phyloP scores from a whole-genome alignment of 352 stramenopile genomes.

The Globisporangium cystogenes region DNA sequence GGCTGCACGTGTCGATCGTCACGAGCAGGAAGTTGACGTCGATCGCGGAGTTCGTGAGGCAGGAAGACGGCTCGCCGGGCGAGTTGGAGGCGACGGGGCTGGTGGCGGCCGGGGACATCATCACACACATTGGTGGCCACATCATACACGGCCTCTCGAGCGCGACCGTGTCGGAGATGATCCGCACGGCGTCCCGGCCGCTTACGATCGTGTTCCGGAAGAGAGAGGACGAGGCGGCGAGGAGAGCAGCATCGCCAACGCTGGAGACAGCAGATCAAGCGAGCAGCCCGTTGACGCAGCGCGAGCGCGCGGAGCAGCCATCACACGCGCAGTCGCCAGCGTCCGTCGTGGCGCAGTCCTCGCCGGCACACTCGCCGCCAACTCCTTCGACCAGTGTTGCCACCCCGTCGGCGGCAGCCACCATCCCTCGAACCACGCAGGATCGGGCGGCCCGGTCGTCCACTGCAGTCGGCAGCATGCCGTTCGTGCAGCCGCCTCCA shows the following conservation, averaged over 20 bases:
- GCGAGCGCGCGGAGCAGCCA: too few relatives aligned
- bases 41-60: constrained; percentile 48
- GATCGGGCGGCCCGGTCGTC: background rate
- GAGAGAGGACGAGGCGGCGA: background rate
- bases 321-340: too few relatives aligned
- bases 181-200: constrained; percentile 32
- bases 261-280: background rate
- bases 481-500: background rate
- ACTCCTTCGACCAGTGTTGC: background rate
- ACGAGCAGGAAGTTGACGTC: constrained; percentile 43
- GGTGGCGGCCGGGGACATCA: constrained; percentile 44
- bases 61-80: constrained; percentile 28
- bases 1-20: constrained; percentile 67
- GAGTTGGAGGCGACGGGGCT: constrained; percentile 58
- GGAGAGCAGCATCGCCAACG: background rate
- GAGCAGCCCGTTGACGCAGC: too few relatives aligned
- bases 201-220: constrained; percentile 34
- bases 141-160: constrained; percentile 29
- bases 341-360: background rate
- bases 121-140: constrained; percentile 39
- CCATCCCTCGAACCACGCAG: too few relatives aligned
- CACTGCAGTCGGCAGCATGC: background rate
- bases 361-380: too few relatives aligned
- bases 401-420: too few relatives aligned
- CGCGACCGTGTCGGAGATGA: constrained; percentile 40